phyloP scores from a whole-genome alignment of 352 stramenopile genomes.

The Globisporangium canariense region DNA sequence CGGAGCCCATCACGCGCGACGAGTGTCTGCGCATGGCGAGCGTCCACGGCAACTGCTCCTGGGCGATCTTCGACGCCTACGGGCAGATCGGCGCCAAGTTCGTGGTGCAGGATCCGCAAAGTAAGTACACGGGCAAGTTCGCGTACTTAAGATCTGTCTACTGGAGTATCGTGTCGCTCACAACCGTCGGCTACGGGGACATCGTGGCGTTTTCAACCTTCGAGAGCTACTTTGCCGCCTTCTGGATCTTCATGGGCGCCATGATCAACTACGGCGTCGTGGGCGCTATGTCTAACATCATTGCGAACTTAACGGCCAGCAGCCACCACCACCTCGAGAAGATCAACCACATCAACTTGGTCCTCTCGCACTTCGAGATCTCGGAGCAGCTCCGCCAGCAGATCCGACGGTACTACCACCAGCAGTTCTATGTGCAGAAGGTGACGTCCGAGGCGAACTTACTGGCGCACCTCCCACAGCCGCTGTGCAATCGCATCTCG shows the following conservation, averaged over 20 bases:
- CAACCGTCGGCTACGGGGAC: conserved; percentile 73
- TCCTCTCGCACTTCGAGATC: conserved; percentile 57
- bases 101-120: conserved; percentile 23
- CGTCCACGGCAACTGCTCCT: conserved; percentile 62
- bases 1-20: conserved; percentile 30
- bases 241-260: conserved; percentile 62
- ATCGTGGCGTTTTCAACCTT: conserved; percentile 72
- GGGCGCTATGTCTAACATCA: conserved; percentile 75
- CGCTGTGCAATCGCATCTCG: conserved; percentile 68
- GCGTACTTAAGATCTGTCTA: conserved; percentile 72
- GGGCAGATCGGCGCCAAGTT: conserved; percentile 54
- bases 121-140: conserved; percentile 51
- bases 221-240: conserved; percentile 62
- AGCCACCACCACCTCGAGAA: conserved; percentile 63
- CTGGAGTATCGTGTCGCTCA: conserved; percentile 71
- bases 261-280: conserved; percentile 82
- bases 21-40: conserved; percentile 45
- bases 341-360: conserved; percentile 65
- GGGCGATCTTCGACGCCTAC: conserved; percentile 67
- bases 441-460: conserved; percentile 64
- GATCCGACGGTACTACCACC: conserved; percentile 74
- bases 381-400: conserved; percentile 52
- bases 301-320: conserved; percentile 59
- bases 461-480: conserved; percentile 45
- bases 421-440: conserved; percentile 73